These are phyloP conservation scores for Aspergillus sclerotioniger DNA, from an alignment of 495 filamentous ascomycete species.

Conservation along the genomic window DNA sequence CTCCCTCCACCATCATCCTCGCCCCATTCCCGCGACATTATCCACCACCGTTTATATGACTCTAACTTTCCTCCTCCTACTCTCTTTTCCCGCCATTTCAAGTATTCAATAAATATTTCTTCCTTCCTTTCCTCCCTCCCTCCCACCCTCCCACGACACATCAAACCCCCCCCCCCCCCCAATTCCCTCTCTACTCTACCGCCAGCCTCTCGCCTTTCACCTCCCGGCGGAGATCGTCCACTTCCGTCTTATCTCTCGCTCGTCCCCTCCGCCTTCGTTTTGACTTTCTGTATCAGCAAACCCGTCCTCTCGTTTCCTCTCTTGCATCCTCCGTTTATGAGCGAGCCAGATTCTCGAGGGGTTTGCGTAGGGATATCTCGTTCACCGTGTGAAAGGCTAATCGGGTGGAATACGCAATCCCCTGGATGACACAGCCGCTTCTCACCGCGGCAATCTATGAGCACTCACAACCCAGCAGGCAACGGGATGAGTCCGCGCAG, in stretches of 20 bases:
- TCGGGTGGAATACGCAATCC: slow-evolving; percentile 9
- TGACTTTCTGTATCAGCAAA: slow-evolving; percentile 1
- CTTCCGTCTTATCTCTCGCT: slow-evolving; percentile 9
- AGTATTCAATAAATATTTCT: no score
- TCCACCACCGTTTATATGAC: background rate
- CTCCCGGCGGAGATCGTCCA: slow-evolving; percentile 18
- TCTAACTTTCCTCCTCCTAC: background rate
- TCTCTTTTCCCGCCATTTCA: no score
- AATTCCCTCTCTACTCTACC: slow-evolving; percentile 15
- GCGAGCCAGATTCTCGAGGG: slow-evolving; percentile 4
- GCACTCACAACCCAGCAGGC: slow-evolving; percentile 29
- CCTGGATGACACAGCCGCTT: slow-evolving; percentile 17
- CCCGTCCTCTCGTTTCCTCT: slow-evolving; percentile 5
- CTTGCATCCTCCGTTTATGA: slow-evolving; percentile 18
- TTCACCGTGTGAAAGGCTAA: slow-evolving; percentile 12
- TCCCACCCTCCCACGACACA: background rate
- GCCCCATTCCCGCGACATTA: background rate
- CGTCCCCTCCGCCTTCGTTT: background rate
- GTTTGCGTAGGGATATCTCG: slow-evolving; percentile 10
- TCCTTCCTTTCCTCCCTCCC: no score
- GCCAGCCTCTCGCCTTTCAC: slow-evolving; percentile 12
- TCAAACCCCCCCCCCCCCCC: slow-evolving; percentile 10
- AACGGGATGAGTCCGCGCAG: slow-evolving; percentile 32
- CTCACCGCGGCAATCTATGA: slow-evolving; percentile 24
- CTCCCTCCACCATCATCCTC: background rate